Conservation (phyloP, 78 protist genomes). For the Protostelium mycophagum region DNA sequence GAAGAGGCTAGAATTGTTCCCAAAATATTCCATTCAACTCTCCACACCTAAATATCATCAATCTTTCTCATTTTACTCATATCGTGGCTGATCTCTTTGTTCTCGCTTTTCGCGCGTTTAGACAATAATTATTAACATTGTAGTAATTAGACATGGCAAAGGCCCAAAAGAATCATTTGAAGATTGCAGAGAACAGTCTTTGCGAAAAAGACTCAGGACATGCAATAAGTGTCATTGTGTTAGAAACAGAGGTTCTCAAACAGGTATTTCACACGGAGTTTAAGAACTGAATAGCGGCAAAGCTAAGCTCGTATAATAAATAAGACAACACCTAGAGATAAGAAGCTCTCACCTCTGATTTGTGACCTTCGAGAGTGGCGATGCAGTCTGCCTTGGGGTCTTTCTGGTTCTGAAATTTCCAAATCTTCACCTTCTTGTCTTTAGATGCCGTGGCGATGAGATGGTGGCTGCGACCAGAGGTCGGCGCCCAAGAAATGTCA, state of each 20-base stretch:
- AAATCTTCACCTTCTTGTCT: constrained; percentile 52
- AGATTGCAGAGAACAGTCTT: too few relatives aligned
- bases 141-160: too few relatives aligned
- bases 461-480: constrained; percentile 71
- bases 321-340: neutral
- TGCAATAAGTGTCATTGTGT: too few relatives aligned
- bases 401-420: constrained; percentile 24
- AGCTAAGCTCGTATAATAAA: neutral
- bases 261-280: too few relatives aligned
- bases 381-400: constrained; percentile 28
- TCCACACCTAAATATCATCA: constrained; percentile 16
- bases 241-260: too few relatives aligned
- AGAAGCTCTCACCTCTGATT: constrained; percentile 19
- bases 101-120: too few relatives aligned
- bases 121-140: too few relatives aligned
- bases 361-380: constrained; percentile 22
- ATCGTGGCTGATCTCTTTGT: neutral
- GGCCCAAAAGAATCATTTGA: too few relatives aligned
- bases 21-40: constrained; percentile 87
- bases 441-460: constrained; percentile 77
- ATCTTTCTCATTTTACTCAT: neutral
- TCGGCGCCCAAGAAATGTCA: constrained; percentile 78
- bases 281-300: neutral
- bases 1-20: constrained; percentile 88
- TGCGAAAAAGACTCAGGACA: too few relatives aligned